phyloP scores from a whole-genome alignment of 2,329 filamentous ascomycete genomes.

The Botrytis deweyae region DNA sequence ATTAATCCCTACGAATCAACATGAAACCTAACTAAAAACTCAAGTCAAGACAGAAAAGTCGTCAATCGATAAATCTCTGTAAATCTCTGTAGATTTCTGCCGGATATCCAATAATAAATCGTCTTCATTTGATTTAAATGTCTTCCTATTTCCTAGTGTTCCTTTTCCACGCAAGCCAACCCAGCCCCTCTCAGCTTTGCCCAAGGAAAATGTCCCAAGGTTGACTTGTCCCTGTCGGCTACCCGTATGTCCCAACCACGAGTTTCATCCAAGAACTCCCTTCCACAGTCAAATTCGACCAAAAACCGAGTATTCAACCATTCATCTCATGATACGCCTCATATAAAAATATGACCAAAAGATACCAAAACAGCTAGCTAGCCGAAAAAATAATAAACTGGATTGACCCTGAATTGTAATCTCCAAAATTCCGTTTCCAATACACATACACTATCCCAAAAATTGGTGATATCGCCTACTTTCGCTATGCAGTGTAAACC shows the following conservation, averaged over 20 bases:
- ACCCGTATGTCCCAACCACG: conserved; percentile 17
- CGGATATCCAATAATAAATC: conserved; percentile 16
- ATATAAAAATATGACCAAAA: conserved; percentile 19
- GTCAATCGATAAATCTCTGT: neutral
- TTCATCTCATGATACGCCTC: conserved; percentile 21
- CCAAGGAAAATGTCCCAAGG: neutral
- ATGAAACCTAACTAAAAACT: neutral
- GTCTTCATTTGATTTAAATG: conserved; percentile 10
- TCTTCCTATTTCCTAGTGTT: conserved; percentile 3
- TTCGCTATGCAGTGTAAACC: conserved; percentile 19
- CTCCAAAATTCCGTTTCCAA: conserved; percentile 20
- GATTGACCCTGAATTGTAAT: conserved; percentile 8
- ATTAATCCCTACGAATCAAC: neutral
- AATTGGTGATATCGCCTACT: conserved; percentile 17
- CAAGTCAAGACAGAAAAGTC: neutral
- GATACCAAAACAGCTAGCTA: conserved; percentile 6
- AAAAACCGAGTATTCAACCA: conserved; percentile 15
- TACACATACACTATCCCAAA: conserved; percentile 20
- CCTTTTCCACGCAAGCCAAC: conserved; percentile 18
- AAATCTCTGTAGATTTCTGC: neutral
- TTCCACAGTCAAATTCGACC: conserved; percentile 15
- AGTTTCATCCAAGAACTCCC: conserved; percentile 22
- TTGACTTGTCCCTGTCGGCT: conserved; percentile 11
- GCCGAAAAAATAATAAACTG: conserved; percentile 14
- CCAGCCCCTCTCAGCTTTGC: neutral